Evolutionary conservation across 352 stramenopile species (phyloP).

Genomic region (Pythium utonaiense): DNA sequence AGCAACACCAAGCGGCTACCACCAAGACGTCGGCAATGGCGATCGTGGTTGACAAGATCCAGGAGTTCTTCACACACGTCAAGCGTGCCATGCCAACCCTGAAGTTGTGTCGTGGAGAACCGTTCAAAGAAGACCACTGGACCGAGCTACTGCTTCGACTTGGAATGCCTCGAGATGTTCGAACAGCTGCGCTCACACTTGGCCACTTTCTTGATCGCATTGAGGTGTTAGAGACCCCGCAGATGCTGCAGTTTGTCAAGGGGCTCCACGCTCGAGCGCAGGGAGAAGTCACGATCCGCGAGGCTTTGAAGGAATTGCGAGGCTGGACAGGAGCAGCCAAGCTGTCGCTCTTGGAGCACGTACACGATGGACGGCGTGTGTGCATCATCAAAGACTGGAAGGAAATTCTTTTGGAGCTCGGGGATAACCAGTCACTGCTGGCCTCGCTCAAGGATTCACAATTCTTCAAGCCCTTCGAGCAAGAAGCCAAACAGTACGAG

Average conservation of each 20-base stretch:
- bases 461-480: conserved; percentile 95
- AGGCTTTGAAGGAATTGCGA: conserved; percentile 92
- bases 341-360: conserved; percentile 85
- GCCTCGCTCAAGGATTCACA: conserved; percentile 94
- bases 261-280: conserved; percentile 87
- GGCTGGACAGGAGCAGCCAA: conserved; percentile 91
- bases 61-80: conserved; percentile 76
- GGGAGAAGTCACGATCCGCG: conserved; percentile 93
- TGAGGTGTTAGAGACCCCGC: conserved; percentile 70
- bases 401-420: conserved; percentile 91
- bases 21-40: conserved; percentile 9
- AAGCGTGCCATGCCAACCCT: conserved; percentile 89
- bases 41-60: conserved; percentile 70
- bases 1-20: conserved; percentile 32
- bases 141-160: conserved; percentile 92
- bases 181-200: conserved; percentile 89
- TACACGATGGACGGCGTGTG: conserved; percentile 74
- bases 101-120: conserved; percentile 93
- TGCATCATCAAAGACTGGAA: conserved; percentile 96
- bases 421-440: conserved; percentile 94
- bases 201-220: conserved; percentile 88
- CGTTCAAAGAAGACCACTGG: conserved; percentile 97
- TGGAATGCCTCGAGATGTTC: conserved; percentile 75
- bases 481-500: conserved; percentile 89
- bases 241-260: conserved; percentile 92